Percentiles rank a stretch among this genome's conserved stretches.
Evolutionary conservation across 1,284 basidiomycete species (phyloP).

Genomic region (Cryptococcus sp.): DNA sequence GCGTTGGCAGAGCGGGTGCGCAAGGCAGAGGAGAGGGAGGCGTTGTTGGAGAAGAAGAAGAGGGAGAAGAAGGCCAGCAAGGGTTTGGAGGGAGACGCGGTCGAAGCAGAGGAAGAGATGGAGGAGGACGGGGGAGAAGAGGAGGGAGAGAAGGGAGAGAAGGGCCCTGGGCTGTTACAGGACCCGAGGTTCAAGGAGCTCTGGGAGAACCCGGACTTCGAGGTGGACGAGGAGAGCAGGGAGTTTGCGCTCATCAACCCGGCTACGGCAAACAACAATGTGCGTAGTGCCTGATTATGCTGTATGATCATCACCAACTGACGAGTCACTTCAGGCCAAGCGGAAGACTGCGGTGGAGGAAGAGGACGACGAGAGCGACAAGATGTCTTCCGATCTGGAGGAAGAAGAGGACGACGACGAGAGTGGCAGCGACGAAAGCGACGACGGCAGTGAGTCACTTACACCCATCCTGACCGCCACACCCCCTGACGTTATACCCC

Average conservation of each 20-base stretch:
- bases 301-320: not conserved
- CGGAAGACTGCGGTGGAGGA: constrained; percentile 79
- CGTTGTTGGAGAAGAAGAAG: constrained; percentile 62
- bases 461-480: constrained; percentile 6
- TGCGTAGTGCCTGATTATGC: constrained; percentile 13
- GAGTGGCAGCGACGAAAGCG: constrained; percentile 56
- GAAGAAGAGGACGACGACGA: constrained; percentile 53
- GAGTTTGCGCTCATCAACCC: constrained; percentile 93
- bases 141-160: constrained; percentile 51
- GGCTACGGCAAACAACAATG: constrained; percentile 57
- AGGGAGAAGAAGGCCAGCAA: constrained; percentile 53
- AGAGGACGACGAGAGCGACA: constrained; percentile 83
- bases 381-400: constrained; percentile 62
- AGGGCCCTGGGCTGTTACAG: constrained; percentile 61
- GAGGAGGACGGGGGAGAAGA: constrained; percentile 40
- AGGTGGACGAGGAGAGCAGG: constrained; percentile 80
- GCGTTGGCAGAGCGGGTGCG: constrained; percentile 81
- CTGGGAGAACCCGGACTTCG: constrained; percentile 91
- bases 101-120: constrained; percentile 23
- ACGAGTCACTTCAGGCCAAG: constrained; percentile 35
- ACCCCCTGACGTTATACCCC: too few species aligned
- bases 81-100: constrained; percentile 19
- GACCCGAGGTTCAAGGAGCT: constrained; percentile 89
- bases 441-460: constrained; percentile 41
- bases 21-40: constrained; percentile 67